phyloP scores from a whole-genome alignment of 805 yeast genomes.

The Kluyveromyces wickerhamii region DNA sequence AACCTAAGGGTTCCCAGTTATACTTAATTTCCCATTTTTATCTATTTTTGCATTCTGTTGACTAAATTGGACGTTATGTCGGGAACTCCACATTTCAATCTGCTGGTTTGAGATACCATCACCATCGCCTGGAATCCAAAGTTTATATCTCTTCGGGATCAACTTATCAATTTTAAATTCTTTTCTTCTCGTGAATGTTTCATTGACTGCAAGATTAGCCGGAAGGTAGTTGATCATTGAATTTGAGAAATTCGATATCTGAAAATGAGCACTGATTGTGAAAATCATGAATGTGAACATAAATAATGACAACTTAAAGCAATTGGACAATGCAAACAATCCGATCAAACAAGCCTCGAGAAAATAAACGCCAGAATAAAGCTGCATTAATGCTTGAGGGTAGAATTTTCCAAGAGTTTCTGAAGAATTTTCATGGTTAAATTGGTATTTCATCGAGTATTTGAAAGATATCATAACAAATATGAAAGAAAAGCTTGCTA shows the following conservation, averaged over 20 bases:
- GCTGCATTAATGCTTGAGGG: constrained; percentile 65
- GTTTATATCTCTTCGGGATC: constrained; percentile 11
- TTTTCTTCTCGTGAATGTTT: neutral
- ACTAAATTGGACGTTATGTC: constrained; percentile 10
- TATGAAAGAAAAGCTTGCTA: constrained; percentile 48
- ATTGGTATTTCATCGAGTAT: constrained; percentile 55
- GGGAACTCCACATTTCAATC: constrained; percentile 9
- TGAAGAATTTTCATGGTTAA: constrained; percentile 41
- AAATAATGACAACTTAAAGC: constrained; percentile 35
- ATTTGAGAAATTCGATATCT: constrained; percentile 38
- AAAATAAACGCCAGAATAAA: constrained; percentile 76
- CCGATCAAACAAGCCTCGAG: constrained; percentile 75
- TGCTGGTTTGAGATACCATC: constrained; percentile 29
- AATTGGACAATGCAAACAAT: constrained; percentile 54
- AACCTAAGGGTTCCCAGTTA: neutral
- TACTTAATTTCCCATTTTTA: neutral
- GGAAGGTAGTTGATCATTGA: constrained; percentile 35
- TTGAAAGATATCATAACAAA: constrained; percentile 60
- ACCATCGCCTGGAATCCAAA: constrained; percentile 40
- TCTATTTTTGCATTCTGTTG: neutral
- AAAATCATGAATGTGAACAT: constrained; percentile 44
- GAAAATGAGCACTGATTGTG: constrained; percentile 52
- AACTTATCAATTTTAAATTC: constrained; percentile 7
- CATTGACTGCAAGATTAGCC: constrained; percentile 7
- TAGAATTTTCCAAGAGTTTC: constrained; percentile 67